Evolutionary conservation across 106 monocot species (phyloP), one percentile per base, ranked within the genome.

Genomic region (Phalaenopsis equestris): DNA sequence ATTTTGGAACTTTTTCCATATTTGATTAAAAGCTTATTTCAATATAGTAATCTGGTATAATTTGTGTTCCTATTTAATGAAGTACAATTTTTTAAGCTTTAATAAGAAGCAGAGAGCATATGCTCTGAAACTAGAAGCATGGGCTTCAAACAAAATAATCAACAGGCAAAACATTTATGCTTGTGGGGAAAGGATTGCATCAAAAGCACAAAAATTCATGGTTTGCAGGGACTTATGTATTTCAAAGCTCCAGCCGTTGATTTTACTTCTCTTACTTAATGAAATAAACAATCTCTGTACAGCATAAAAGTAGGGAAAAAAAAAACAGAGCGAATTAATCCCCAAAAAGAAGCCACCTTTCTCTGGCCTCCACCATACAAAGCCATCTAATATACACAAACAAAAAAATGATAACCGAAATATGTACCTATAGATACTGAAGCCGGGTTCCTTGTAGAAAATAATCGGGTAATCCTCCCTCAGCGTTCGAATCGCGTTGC

Each of bases 401-500:
- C 21, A 61, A 61, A 61, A 5, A 61, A 76, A 36, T 18, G 61
- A 21, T 46, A 14, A 52, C 19, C 7, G 6, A 55, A 55, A 11
- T 10, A 70, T 86, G 5, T 39, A 95, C 95, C 93, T 96, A 76
- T 85, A 95, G 76, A 95, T 92, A 64, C 85, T 87, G 74, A 92
- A 92, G 67, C 58, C 77, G 41, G 95, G 95, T 49, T 92, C 92
- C 14, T 84, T 72, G 67, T 86, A 73, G 80, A 95, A 92, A 8
- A 90, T 78, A 56, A 75, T 81, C 23, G 92, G 89, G 37, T 86
- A 83, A 52, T 95, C 95, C 82, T 95, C 95, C 80, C 95, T 78
- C 43, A 92, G 81, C 4, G 90, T 86, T 45, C 92, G 80, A 56
- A 95, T 95, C n/a, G 95, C 95, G 56, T 95, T 80, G 2, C 95